Evolutionary conservation across 140 eudicot genomes (phyloP).

Genomic region (Anethum foeniculum): DNA sequence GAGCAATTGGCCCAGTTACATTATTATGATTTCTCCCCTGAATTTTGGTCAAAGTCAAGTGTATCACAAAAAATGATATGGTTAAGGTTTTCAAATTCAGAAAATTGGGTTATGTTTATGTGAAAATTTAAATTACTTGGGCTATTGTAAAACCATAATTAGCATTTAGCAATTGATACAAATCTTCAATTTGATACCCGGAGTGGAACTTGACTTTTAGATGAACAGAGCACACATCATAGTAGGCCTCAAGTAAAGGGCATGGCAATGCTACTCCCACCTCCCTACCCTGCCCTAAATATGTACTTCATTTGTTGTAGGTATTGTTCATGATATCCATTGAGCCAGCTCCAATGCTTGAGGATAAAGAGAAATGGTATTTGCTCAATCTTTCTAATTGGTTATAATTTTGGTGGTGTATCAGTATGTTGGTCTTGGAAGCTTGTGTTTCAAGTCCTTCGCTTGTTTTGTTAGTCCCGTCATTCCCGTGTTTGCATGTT

Average conservation of each 20-base stretch:
- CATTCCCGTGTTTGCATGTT: neutral
- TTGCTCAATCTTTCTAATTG: conserved; percentile 15
- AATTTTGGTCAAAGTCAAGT: neutral
- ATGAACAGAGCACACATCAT: neutral
- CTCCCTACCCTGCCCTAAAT: conserved; percentile 11
- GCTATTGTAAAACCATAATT: neutral
- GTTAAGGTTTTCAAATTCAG: neutral
- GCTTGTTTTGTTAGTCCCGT: neutral
- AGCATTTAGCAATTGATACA: neutral
- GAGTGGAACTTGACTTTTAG: neutral
- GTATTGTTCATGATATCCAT: conserved; percentile 93
- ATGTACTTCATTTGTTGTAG: conserved; percentile 29
- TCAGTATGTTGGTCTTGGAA: neutral
- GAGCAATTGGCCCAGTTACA: neutral
- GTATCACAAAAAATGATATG: neutral
- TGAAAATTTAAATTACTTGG: neutral
- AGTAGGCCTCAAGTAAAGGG: neutral
- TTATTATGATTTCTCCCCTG: neutral
- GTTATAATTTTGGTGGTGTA: conserved; percentile 6
- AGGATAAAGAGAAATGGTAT: conserved; percentile 98
- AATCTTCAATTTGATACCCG: neutral
- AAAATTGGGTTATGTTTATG: neutral
- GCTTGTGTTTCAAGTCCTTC: neutral
- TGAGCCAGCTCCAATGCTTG: conserved; percentile 99
- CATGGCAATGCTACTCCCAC: neutral